Evolutionary conservation across 2,329 filamentous ascomycete genomes (phyloP), one percentile per base, ranked within the genome.

Genomic region (Metarhizium sp.): DNA sequence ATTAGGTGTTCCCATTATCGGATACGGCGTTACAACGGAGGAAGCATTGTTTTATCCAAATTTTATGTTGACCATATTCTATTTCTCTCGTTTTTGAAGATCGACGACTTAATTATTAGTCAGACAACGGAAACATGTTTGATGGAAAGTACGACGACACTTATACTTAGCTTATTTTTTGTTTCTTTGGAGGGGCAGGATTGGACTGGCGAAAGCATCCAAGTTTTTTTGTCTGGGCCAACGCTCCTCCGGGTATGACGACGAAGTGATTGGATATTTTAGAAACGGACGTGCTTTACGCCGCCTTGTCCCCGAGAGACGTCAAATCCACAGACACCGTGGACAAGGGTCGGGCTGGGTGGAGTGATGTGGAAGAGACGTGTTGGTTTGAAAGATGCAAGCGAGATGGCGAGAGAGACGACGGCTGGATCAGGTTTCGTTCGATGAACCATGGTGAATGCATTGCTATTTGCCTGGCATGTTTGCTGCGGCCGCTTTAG

Each of bases 1-100:
- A 49, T 43, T 58, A 34, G 53, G 55, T 55, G 55, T 42, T 50
- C 52, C 47, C 43, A 56, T 45, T 48, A 29, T 56, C 36, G 49
- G 48, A 25, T 55, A 57, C 59, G 63, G 63, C 61, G 64, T 64
- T 63, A 25, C 45, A 59, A 56, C 58, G 59, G 55, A 50, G 56
- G 56, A 55, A 57, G 53, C 59, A 58, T 59, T 56, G 10, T 14
- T 16, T 18, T 25, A 25, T 25, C 25, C 25, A 25, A 16, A 42
- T 57, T 55, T 56, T 51, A 25, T 54, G 55, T 56, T 57, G 52
- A 47, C 58, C 52, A 57, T 59, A 45, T 56, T 55, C 49, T 55
- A 55, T 50, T 57, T 50, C 43, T 58, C 50, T 54, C 50, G 32
- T 53, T 42, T 29, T 45, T 43, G n/a, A 48, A 52, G 43, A 51